Evolutionary conservation across 2,329 filamentous ascomycete species (phyloP).

Genomic region (Pleoardoris graminearum): DNA sequence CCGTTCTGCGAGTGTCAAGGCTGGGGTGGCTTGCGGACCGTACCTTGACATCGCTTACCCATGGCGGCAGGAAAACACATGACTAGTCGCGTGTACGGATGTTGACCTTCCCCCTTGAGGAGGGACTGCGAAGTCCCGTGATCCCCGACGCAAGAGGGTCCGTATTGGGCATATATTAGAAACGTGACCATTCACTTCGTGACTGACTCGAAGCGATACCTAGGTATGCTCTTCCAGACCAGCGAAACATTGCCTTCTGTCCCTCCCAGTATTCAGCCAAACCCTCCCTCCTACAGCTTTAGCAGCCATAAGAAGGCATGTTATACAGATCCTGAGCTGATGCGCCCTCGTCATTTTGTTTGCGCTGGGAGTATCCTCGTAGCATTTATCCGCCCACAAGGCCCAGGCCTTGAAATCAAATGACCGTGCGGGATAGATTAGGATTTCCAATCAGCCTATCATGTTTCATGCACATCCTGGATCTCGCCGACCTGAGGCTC

Average conservation of each 20-base stretch:
- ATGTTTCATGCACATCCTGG: not conserved
- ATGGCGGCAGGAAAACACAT: not conserved
- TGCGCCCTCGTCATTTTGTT: not conserved
- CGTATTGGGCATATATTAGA: not conserved
- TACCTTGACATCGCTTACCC: constrained; percentile 7
- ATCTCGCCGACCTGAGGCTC: not conserved
- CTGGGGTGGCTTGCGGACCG: constrained; percentile 1
- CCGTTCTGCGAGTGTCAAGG: not conserved
- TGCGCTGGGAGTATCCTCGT: not conserved
- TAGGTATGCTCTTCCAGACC: not conserved
- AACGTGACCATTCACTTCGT: not conserved
- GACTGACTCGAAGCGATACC: not conserved
- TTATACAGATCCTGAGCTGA: too few species aligned
- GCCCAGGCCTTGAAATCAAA: not conserved
- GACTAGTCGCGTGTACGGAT: not conserved
- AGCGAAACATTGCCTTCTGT: too few species aligned
- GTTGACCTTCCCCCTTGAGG: constrained; percentile 3
- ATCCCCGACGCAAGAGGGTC: not conserved
- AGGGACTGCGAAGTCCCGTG: constrained; percentile 1
- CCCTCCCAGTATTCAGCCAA: too few species aligned
- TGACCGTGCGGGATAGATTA: not conserved
- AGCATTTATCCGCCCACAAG: constrained; percentile 3
- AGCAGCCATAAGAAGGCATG: too few species aligned
- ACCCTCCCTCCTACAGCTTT: too few species aligned
- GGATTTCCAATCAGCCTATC: not conserved